Evolutionary conservation across 768 basidiomycete genomes (phyloP).

Genomic region (Leucogyrophana mollusca): DNA sequence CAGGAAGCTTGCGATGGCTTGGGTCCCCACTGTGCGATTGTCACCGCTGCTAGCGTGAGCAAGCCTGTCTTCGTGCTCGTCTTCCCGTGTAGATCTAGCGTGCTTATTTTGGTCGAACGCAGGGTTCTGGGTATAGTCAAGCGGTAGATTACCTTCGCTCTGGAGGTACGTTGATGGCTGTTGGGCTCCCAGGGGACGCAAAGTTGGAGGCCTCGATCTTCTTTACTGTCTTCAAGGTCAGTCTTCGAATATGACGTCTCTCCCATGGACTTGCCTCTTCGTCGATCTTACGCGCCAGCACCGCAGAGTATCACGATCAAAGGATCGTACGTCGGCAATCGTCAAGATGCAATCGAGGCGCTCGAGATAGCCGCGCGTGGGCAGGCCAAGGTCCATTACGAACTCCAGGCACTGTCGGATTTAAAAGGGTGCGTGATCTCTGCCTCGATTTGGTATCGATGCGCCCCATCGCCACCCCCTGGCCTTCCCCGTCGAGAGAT

Average conservation of each 20-base stretch:
- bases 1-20: conserved; percentile 58
- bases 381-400: conserved; percentile 62
- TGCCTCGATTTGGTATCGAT: not conserved
- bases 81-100: conserved; percentile 16
- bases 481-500: no score
- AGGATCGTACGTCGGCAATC: conserved; percentile 59
- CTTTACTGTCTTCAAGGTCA: conserved; percentile 65
- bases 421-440: conserved; percentile 47
- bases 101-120: no score
- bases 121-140: conserved; percentile 41
- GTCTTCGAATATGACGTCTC: conserved; percentile 21
- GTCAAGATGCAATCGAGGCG: conserved; percentile 83
- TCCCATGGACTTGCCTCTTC: no score
- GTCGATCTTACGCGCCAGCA: not conserved
- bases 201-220: conserved; percentile 63
- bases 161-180: conserved; percentile 73
- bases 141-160: conserved; percentile 75
- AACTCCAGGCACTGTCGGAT: conserved; percentile 44
- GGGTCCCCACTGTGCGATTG: conserved; percentile 71
- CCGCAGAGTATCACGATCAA: conserved; percentile 24
- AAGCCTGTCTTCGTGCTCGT: not conserved
- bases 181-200: conserved; percentile 69
- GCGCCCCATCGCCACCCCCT: not conserved
- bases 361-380: conserved; percentile 72
- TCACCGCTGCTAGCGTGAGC: conserved; percentile 54